Evolutionary conservation across 768 basidiomycete species (phyloP).

Genomic region (Collybiopsis confluens): DNA sequence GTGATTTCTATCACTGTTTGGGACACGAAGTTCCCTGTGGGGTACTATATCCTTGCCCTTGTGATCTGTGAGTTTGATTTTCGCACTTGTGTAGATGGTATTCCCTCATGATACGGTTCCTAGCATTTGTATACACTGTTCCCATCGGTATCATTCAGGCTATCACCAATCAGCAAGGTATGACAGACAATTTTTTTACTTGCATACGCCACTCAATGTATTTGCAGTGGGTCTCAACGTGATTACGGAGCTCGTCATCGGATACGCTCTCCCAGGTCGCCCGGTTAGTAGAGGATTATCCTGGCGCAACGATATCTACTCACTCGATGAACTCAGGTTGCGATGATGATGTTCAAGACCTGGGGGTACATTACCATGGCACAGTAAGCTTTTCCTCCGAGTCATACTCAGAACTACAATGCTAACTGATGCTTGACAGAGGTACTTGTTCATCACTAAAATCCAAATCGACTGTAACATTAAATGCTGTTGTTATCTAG

Average conservation of each 20-base stretch:
- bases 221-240: slow-evolving; percentile 56
- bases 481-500: neutral
- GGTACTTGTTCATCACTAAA: too few species aligned
- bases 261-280: slow-evolving; percentile 73
- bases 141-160: slow-evolving; percentile 71
- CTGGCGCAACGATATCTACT: neutral
- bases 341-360: slow-evolving; percentile 86
- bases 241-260: slow-evolving; percentile 77
- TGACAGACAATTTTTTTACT: neutral
- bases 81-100: neutral
- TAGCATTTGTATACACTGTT: slow-evolving; percentile 62
- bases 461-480: neutral
- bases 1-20: slow-evolving; percentile 69
- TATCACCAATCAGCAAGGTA: slow-evolving; percentile 69
- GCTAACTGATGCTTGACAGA: neutral
- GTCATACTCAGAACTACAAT: neutral
- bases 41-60: slow-evolving; percentile 64
- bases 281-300: slow-evolving; percentile 25
- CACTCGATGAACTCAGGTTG: slow-evolving; percentile 28
- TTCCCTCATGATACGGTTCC: neutral
- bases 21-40: slow-evolving; percentile 68
- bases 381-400: slow-evolving; percentile 22
- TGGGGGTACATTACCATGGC: slow-evolving; percentile 72
- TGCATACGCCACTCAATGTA: neutral
- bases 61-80: slow-evolving; percentile 42